Evolutionary conservation across 1,139 yeast genomes (phyloP).

Genomic region (Candida pseudoviswanathii): DNA sequence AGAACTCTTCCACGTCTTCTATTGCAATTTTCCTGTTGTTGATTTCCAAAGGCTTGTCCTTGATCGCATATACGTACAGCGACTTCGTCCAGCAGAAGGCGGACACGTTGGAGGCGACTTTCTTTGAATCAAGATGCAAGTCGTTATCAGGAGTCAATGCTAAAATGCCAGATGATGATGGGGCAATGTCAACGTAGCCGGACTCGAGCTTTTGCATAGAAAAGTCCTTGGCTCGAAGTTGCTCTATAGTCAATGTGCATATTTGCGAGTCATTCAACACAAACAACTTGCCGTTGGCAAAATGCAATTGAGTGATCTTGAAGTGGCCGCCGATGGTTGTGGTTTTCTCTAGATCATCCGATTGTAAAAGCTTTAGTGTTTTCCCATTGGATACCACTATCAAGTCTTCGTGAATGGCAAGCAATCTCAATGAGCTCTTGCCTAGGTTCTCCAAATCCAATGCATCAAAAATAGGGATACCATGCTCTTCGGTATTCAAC

Average conservation of each 20-base stretch:
- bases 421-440: conserved; percentile 25
- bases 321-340: conserved; percentile 11
- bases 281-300: conserved; percentile 27
- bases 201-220: conserved; percentile 5
- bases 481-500: conserved; percentile 27
- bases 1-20: conserved; percentile 5
- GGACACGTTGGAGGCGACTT: conserved; percentile 14
- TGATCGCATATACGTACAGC: conserved; percentile 9
- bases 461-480: conserved; percentile 28
- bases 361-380: conserved; percentile 17
- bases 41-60: conserved; percentile 5
- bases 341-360: conserved; percentile 7
- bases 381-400: conserved; percentile 38
- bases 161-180: conserved; percentile 9
- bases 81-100: conserved; percentile 20
- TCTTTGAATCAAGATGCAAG: conserved; percentile 8
- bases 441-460: conserved; percentile 26
- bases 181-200: conserved; percentile 7
- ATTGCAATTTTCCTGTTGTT: conserved; percentile 10
- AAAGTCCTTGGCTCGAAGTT: conserved; percentile 10
- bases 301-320: conserved; percentile 27
- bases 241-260: conserved; percentile 9
- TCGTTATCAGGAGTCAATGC: conserved; percentile 7
- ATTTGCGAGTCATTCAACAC: conserved; percentile 19
- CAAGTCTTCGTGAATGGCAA: conserved; percentile 30